Base-by-base conservation (phyloP, 176 grass and related monocot species). In the Phyllostachys edulis region DNA sequence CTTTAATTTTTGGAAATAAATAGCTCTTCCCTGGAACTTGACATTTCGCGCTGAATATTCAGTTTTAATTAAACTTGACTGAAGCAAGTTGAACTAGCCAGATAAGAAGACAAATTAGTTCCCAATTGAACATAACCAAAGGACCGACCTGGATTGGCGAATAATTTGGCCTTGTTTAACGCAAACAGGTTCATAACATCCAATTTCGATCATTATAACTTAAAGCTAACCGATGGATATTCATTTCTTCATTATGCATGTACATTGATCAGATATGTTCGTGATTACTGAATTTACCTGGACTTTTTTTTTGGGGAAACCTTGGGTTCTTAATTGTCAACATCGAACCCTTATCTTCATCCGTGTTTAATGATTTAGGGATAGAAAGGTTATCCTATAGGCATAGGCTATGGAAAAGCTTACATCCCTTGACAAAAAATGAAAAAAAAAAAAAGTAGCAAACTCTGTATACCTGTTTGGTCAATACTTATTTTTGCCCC, bases 81-180 rank as follows among this genome's bases (percentile, higher is more conserved):
- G 13, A 61, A 50, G 20, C 37, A 8, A 32, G 34, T 83, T 70
- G 32, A 77, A 41, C 32, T 61, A 59, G 9, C 37, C 16, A 66
- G 40, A 40, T 82, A 73, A 79, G 39, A 15, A 15, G 37, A 73
- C 21, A 24, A 1, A 67, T 80, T 67, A 55, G 38, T 15, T 27
- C 23, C 27, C 16, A n/a, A 24, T 54, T 41, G 23, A 39, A 41
- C 36, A 20, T 47, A 10, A 39, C 32, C 24, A 69, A 37, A 64
- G 12, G 50, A 42, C 18, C 0, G n/a, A 27, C 11, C 10, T 40
- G 23, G n/a, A 61, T 77, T 44, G 59, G 7, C 1, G 0, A 54
- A 54, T 81, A 87, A 59, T 73, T 71, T 11, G 47, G 20, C 36
- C 18, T 60, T 77, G 80, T 34, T 78, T 16, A 51, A 62, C 79